These are phyloP conservation scores for Fomitopsis pinicola DNA, from an alignment of 1,284 basidiomycete species.

Conservation along the genomic window DNA sequence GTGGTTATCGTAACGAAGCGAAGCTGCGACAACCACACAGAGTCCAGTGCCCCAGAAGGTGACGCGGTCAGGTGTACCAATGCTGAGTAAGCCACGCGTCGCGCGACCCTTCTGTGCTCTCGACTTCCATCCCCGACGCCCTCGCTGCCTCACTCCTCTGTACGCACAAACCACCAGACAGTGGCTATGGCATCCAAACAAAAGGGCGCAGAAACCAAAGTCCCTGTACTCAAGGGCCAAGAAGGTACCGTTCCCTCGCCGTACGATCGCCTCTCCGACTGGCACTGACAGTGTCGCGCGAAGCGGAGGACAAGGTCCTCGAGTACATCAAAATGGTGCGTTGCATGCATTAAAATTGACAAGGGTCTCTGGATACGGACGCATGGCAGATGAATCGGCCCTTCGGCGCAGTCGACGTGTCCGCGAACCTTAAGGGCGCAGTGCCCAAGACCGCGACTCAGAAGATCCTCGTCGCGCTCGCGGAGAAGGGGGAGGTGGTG, in stretches of 20 bases:
- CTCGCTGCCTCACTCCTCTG: background rate
- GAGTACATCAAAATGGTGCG: slow-evolving; percentile 69
- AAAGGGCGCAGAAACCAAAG: slow-evolving; percentile 47
- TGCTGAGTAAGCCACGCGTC: too few relatives aligned
- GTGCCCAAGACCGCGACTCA: slow-evolving; percentile 79
- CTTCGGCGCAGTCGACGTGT: slow-evolving; percentile 80
- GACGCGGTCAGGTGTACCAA: too few relatives aligned
- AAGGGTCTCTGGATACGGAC: too few relatives aligned
- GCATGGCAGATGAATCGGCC: slow-evolving; percentile 64
- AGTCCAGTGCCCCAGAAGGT: too few relatives aligned
- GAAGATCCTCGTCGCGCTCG: slow-evolving; percentile 74
- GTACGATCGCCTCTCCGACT: too few relatives aligned
- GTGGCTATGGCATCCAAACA: slow-evolving; percentile 21
- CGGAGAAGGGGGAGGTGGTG: slow-evolving; percentile 71
- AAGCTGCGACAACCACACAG: too few relatives aligned
- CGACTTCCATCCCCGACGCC: background rate
- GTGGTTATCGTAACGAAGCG: too few relatives aligned
- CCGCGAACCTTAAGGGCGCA: slow-evolving; percentile 82
- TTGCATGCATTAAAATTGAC: too few relatives aligned
- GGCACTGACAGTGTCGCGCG: background rate
- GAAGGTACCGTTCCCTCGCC: slow-evolving; percentile 42
- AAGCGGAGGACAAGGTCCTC: slow-evolving; percentile 69
- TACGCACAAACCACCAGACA: too few relatives aligned
- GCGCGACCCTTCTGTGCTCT: too few relatives aligned
- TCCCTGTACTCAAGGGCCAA: slow-evolving; percentile 63